Evolutionary conservation across 1,139 yeast species (phyloP), one percentile per base, ranked within the genome.

Genomic region (Protomyces macrosporus): DNA sequence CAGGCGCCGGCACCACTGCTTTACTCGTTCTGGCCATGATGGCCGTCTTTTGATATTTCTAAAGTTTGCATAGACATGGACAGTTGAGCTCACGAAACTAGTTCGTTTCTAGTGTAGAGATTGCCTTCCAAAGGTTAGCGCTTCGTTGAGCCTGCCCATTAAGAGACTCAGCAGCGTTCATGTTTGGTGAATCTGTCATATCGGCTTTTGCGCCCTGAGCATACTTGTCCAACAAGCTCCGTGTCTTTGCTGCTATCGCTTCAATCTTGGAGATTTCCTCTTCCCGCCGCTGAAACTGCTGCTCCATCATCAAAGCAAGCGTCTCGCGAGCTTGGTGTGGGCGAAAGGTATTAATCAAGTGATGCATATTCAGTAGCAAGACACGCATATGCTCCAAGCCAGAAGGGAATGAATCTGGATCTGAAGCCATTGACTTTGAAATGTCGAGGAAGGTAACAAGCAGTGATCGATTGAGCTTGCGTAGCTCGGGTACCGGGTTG

Each of bases 271-370:
- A 74, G n/a, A 84, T 84, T 69, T 85, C 88, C 7, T 72, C 71
- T 66, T 75, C 77, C 69, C 85, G 85, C 53, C 76, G 74, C 56
- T 80, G 84, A 35, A 86, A 79, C 70, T 85, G 87, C 62, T 84
- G 85, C 70, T 82, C 84, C 73, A 90, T 77, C 64, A 88, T 76
- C 80, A 86, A 79, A 56, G 88, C 86, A 69, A 90, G 79, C 66
- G 90, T 85, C 70, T 90, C 96, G 55, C 96, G 79, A 6, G 91
- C 85, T 72, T 90, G 97, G 73, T 90, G 96, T 0, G 96, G 96
- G 65, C 96, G 78, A 74, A 89, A 90, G 63, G 89, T 89, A 73
- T 90, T 90, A 66, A 90, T 76, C 63, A 90, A 75, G 72, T 90
- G 96, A 72, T 89, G 95, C 69, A 89, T 86, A 72, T 90, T 90